Conservation (phyloP, 139 green algal species). For the Closterium sp. region DNA sequence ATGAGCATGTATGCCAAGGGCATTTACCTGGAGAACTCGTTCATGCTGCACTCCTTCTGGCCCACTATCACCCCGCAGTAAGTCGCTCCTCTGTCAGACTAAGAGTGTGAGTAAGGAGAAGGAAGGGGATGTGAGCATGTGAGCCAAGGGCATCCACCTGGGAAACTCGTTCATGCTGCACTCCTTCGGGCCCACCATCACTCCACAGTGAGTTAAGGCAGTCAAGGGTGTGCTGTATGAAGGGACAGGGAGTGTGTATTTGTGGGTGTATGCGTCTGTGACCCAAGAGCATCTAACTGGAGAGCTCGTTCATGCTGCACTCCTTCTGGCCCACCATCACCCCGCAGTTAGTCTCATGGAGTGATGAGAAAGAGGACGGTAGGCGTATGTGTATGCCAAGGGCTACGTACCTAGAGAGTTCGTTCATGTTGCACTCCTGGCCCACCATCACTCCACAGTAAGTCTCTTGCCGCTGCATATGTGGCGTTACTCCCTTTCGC, state of each 20-base stretch:
- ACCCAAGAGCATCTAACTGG: background rate
- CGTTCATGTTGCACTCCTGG: too few relatives aligned
- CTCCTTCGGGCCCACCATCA: conserved; percentile 19
- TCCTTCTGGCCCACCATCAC: conserved; percentile 23
- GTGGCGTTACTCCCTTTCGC: background rate
- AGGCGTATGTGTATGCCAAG: background rate
- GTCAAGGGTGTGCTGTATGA: too few relatives aligned
- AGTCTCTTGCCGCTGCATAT: conserved; percentile 18
- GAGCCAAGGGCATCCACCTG: background rate
- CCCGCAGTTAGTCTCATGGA: background rate
- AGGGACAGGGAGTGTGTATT: too few relatives aligned
- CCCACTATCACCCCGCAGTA: background rate
- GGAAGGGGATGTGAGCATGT: background rate
- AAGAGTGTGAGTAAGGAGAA: too few relatives aligned
- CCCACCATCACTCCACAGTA: conserved; percentile 7
- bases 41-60: conserved; percentile 13
- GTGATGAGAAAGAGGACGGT: too few relatives aligned
- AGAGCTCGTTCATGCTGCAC: conserved; percentile 15
- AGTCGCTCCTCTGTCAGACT: background rate
- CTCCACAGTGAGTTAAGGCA: conserved; percentile 10
- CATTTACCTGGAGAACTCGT: background rate
- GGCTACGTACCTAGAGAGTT: conserved; percentile 12
- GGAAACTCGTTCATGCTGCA: background rate
- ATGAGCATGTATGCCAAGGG: too few relatives aligned
- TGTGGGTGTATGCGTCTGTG: too few relatives aligned